Base-by-base conservation (phyloP, 805 yeast species). In the Barnettozyma pratensis region DNA sequence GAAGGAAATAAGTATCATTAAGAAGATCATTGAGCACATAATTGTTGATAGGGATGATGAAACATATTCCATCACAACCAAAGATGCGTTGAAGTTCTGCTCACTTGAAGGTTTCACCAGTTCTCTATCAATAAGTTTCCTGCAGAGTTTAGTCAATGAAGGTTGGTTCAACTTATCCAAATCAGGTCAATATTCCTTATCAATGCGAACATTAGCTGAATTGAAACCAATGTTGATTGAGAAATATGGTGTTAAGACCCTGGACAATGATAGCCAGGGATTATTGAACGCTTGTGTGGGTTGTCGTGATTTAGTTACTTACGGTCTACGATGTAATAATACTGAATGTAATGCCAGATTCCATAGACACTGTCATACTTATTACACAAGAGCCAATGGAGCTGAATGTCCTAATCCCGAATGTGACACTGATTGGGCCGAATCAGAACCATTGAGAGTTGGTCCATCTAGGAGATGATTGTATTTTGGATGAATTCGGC, bases 221-320 rank as follows among this genome's bases (percentile, higher is more conserved):
- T 63, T 81, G 40, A 68, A 71, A 46, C 63, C 62, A 37, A 74
- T 69, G 53, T 57, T 81, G 39, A 53, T 69, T 3, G 75, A 73
- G 30, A 65, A 73, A 28, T 77, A 66, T 53, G 81, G 79, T 0
- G 47, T 57, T 0, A 60, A 47, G 44, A 43, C 58, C 1, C 41
- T 52, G 3, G 43, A 39, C 7, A 19, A 32, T 19, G 66, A 58
- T 4, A 57, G 48, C 3, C 57, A 63, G 10, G 81, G 79, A 2
- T 65, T 70, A 19, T 56, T 79, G 9, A 46, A 52, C 25, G 35
- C 49, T 2, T 83, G 89, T 55, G 46, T 53, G 30, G 80, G 76
- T 12, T 83, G 88, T 61, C 62, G 66, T 29, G 77, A 73, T 31
- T 63, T 81, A 6, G 75, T 78, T 4, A 81, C 85, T 0, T 50